Percentiles rank a stretch among this genome's conserved stretches.
Conservation (phyloP, 1,139 yeast genomes). For the Debaryomyces psychrophilus region DNA sequence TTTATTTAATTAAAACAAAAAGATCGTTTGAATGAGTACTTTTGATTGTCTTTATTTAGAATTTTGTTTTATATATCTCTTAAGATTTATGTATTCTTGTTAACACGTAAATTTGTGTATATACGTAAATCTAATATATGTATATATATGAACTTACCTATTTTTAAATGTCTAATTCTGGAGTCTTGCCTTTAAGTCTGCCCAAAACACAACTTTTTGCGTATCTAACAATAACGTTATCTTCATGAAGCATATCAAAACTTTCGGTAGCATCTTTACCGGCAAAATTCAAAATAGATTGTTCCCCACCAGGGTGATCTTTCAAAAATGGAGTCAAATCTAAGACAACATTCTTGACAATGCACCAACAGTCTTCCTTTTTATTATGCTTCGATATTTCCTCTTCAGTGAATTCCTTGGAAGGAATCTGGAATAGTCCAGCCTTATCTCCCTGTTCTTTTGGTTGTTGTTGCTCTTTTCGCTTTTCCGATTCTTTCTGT, state of each 20-base stretch:
- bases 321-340: constrained; percentile 78
- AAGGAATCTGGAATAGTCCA: constrained; percentile 40
- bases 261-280: constrained; percentile 91
- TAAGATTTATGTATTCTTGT: constrained; percentile 12
- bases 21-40: constrained; percentile 5
- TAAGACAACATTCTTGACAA: constrained; percentile 80
- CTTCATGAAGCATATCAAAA: constrained; percentile 66
- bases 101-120: constrained; percentile 8
- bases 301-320: constrained; percentile 88
- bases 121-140: constrained; percentile 5
- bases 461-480: not conserved
- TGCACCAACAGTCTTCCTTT: constrained; percentile 80
- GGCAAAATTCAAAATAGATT: constrained; percentile 73
- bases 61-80: constrained; percentile 3
- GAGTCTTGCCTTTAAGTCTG: constrained; percentile 47
- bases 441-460: constrained; percentile 3
- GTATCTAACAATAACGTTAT: constrained; percentile 52
- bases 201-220: constrained; percentile 54
- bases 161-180: constrained; percentile 28
- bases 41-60: constrained; percentile 11
- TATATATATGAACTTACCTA: not conserved
- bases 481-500: not conserved
- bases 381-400: constrained; percentile 68
- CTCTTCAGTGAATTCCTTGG: constrained; percentile 47
- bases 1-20: constrained; percentile 5